These are phyloP conservation scores for Tilletia setariae DNA, from an alignment of 1,284 basidiomycete species.

Conservation along the genomic window DNA sequence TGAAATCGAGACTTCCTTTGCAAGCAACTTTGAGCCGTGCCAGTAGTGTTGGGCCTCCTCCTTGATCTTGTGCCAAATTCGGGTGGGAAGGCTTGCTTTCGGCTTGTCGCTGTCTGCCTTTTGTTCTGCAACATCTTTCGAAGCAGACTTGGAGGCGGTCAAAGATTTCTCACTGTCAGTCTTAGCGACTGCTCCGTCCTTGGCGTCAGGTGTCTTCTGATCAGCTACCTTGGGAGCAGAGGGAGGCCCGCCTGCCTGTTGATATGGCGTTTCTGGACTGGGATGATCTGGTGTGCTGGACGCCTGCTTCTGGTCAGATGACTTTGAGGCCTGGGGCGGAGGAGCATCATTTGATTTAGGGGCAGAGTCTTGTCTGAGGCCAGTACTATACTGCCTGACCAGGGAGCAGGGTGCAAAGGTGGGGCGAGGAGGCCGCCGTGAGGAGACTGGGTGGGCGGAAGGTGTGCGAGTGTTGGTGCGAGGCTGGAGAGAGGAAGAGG, in stretches of 20 bases:
- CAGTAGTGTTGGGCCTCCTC: constrained; percentile 96
- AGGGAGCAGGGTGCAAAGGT: constrained; percentile 2
- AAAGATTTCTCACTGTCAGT: not conserved
- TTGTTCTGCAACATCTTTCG: not conserved
- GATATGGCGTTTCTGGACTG: constrained; percentile 9
- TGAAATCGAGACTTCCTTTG: constrained; percentile 89
- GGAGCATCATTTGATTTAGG: not conserved
- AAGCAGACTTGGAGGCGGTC: not conserved
- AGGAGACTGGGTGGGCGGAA: not conserved
- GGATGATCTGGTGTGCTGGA: not conserved
- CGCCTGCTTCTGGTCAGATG: not conserved
- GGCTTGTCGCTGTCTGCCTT: constrained; percentile 5
- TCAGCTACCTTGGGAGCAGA: not conserved
- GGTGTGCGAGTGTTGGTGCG: not conserved
- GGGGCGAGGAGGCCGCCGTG: not conserved
- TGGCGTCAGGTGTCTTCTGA: not conserved
- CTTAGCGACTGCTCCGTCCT: not conserved
- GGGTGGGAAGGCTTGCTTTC: constrained; percentile 15
- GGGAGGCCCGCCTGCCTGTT: not conserved
- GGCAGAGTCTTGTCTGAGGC: not conserved
- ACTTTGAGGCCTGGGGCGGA: not conserved
- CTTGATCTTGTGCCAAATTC: constrained; percentile 83
- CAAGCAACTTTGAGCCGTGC: constrained; percentile 90
- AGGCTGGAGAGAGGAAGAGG: not conserved
- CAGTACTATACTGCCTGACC: constrained; percentile 4